Conservation (phyloP, 805 yeast genomes). For the Phaffomyces opuntiae region DNA sequence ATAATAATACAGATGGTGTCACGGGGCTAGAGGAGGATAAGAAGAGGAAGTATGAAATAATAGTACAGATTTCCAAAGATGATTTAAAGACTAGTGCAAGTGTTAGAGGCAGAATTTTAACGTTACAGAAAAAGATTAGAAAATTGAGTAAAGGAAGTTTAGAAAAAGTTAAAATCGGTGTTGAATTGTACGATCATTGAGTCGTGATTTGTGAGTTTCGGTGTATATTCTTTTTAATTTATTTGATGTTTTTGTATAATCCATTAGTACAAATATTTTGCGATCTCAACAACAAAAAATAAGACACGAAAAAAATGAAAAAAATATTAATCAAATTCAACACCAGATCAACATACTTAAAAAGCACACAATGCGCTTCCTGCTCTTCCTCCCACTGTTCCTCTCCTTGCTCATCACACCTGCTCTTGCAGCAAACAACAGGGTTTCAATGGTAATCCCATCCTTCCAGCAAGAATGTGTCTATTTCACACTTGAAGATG, state of each 20-base stretch:
- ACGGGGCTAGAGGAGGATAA: conserved; percentile 15
- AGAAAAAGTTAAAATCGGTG: conserved; percentile 46
- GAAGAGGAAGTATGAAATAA: conserved; percentile 31
- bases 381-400: neutral
- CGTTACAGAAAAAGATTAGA: conserved; percentile 53
- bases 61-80: conserved; percentile 40
- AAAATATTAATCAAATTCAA: neutral
- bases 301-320: neutral
- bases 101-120: conserved; percentile 50
- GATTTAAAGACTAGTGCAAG: conserved; percentile 54
- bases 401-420: neutral
- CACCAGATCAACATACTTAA: neutral
- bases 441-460: conserved; percentile 20
- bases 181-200: conserved; percentile 32
- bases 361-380: no score
- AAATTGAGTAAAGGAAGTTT: conserved; percentile 44
- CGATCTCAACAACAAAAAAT: no score
- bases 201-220: neutral
- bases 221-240: neutral
- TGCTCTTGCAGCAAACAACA: neutral
- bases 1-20: neutral
- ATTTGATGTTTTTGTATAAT: neutral
- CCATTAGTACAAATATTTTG: neutral
- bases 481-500: conserved; percentile 28
- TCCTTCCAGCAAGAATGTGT: conserved; percentile 39